Percentiles rank a stretch among this genome's conserved stretches.
phyloP scores from a whole-genome alignment of 1,139 yeast genomes.

The Geotrichum carabidarum region DNA sequence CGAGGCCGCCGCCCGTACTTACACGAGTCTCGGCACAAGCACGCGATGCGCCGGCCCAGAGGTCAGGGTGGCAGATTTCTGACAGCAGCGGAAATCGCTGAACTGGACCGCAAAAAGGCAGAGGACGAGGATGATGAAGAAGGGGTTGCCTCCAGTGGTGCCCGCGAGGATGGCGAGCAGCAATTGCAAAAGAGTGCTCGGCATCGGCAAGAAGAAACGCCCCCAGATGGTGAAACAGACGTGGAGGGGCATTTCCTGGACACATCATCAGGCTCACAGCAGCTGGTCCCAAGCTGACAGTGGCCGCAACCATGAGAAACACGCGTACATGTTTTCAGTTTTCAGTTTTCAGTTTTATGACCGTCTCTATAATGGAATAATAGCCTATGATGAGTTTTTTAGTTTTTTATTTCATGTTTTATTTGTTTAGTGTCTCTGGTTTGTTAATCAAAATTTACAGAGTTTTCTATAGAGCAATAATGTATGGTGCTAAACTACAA shows the following conservation, averaged over 20 bases:
- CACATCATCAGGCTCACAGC: neutral
- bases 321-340: too few species aligned
- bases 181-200: neutral
- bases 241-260: neutral
- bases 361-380: neutral
- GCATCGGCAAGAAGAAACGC: neutral
- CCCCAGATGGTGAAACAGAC: neutral
- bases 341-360: neutral
- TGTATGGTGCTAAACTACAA: neutral
- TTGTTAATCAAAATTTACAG: neutral
- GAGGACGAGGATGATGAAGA: slow-evolving; percentile 22
- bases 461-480: neutral
- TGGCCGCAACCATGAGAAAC: neutral
- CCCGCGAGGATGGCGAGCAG: neutral
- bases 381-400: neutral
- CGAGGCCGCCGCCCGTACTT: slow-evolving; percentile 89
- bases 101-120: slow-evolving; percentile 56
- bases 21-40: slow-evolving; percentile 96
- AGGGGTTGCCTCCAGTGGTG: neutral
- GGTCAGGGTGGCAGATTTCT: slow-evolving; percentile 97
- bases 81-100: slow-evolving; percentile 95
- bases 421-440: slow-evolving; percentile 11
- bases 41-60: slow-evolving; percentile 98
- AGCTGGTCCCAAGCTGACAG: neutral
- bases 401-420: neutral